phyloP scores from a whole-genome alignment of 129 eudicot species.

The Scalesia atractyloides region DNA sequence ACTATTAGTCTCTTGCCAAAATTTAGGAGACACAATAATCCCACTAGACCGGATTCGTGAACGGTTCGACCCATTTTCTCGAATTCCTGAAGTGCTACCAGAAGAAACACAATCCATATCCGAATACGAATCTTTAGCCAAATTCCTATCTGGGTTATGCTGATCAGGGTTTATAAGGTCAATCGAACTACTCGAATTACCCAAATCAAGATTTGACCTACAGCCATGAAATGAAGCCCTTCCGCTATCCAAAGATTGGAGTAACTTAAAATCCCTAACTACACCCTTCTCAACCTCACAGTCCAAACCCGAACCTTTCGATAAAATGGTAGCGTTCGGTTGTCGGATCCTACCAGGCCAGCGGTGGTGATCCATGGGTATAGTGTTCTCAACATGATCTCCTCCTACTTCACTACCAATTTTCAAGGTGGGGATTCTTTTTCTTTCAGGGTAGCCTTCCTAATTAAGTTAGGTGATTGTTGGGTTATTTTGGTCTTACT shows the following conservation, averaged over 20 bases:
- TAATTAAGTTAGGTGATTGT: constrained; percentile 43
- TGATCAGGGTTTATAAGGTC: constrained; percentile 36
- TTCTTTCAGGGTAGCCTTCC: constrained; percentile 74
- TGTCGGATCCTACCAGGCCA: constrained; percentile 67
- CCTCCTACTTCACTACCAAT: constrained; percentile 30
- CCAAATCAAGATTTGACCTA: constrained; percentile 53
- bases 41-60: constrained; percentile 54
- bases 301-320: constrained; percentile 50
- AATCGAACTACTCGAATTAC: constrained; percentile 30
- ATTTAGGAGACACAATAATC: constrained; percentile 61
- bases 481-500: constrained; percentile 78
- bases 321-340: constrained; percentile 17
- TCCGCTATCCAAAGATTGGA: constrained; percentile 38
- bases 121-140: constrained; percentile 47
- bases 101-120: constrained; percentile 92
- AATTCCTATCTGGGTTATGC: constrained; percentile 42
- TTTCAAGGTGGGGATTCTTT: constrained; percentile 55
- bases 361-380: constrained; percentile 61
- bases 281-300: constrained; percentile 34
- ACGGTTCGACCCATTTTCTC: constrained; percentile 43
- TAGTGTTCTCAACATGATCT: constrained; percentile 54
- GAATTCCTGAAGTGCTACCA: constrained; percentile 77
- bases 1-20: constrained; percentile 92
- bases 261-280: constrained; percentile 28
- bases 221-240: constrained; percentile 68